Base-by-base conservation (phyloP, 2,329 filamentous ascomycete genomes). In the Drechslerella coelobrocha region DNA sequence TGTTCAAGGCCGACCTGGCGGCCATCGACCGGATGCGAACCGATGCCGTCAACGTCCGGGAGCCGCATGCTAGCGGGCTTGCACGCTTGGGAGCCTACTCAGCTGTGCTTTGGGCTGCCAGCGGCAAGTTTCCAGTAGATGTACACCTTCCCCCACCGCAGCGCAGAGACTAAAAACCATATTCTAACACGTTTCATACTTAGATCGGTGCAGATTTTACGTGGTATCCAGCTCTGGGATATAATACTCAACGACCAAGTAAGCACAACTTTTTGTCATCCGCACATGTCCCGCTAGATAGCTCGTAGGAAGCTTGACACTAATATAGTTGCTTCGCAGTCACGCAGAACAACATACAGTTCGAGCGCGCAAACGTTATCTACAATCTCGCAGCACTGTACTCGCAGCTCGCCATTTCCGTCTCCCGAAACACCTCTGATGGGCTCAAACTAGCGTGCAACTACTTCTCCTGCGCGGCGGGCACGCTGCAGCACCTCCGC, bases 41-140 rank as follows among this genome's bases (percentile, higher is more conserved):
- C 72, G 90, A 95, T 78, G 94, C 94, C n/a, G 84, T 96, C 61
- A 91, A 92, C 78, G 89, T 94, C 1, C 86, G 89, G 68, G 94
- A 99, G 78, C 87, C 94, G 1, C 94, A 99, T 77, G 82, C 85
- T 3, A 96, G 89, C 78, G 93, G 93, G 21, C 85, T 96, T 75
- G 88, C 86, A 77, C 94, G 93, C 82, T 84, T 99, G n/a, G 88
- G 94, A 77, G 85, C 87, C 14, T 99, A 99, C 80, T 91, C 92
- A 2, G 93, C 89, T 9, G 94, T 99, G 82, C 83, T 99, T 62
- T 88, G 91, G 73, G 97, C 92, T 90, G 88, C 97, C 75, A 87
- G 89, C 60, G 91, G 91, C 72, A 99, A 99, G 81, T 97, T 99
- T 77, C 94, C 94, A 12, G 91, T 97, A 75, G 94, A 97, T 81